A percentile compares a stretch with the other conserved stretches of the same genome.
Conservation (phyloP, 75 land plant genomes). For the Chamaecyparis obtusa region DNA sequence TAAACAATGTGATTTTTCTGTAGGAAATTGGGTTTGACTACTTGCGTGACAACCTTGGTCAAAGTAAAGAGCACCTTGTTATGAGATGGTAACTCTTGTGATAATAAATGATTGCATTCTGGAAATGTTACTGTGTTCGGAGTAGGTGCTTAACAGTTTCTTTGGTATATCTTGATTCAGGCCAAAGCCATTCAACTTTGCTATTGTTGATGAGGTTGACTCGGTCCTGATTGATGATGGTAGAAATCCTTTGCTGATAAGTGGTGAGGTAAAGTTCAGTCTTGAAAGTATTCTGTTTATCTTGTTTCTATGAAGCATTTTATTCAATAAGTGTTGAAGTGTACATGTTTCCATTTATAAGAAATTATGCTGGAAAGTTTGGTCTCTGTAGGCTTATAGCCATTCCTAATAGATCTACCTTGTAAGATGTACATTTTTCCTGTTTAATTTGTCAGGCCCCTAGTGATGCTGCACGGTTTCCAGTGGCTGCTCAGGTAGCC, state of each 20-base stretch:
- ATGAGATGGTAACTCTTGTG: constrained; percentile 74
- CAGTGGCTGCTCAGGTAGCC: constrained; percentile 97
- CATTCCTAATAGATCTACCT: not conserved
- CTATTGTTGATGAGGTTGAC: constrained; percentile 98
- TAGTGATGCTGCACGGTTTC: constrained; percentile 95
- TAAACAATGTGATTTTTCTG: constrained; percentile 1
- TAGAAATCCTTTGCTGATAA: constrained; percentile 91
- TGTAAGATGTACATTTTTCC: not conserved
- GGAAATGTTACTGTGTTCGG: not conserved
- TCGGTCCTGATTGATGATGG: constrained; percentile 99
- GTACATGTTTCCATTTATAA: not conserved
- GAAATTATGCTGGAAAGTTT: not conserved
- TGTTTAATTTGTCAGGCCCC: constrained; percentile 53
- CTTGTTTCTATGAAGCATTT: constrained; percentile 10
- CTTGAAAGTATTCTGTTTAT: not conserved
- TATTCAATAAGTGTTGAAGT: constrained; percentile 2
- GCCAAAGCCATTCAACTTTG: constrained; percentile 97
- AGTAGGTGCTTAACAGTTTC: not conserved
- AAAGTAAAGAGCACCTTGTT: constrained; percentile 76
- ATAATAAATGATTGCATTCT: not conserved
- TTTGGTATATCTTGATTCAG: constrained; percentile 30
- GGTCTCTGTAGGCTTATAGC: not conserved
- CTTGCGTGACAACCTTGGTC: constrained; percentile 89
- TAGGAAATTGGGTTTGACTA: constrained; percentile 99
- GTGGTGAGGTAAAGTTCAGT: constrained; percentile 65